phyloP scores from a whole-genome alignment of 768 basidiomycete genomes.

The Jaapia argillacea region DNA sequence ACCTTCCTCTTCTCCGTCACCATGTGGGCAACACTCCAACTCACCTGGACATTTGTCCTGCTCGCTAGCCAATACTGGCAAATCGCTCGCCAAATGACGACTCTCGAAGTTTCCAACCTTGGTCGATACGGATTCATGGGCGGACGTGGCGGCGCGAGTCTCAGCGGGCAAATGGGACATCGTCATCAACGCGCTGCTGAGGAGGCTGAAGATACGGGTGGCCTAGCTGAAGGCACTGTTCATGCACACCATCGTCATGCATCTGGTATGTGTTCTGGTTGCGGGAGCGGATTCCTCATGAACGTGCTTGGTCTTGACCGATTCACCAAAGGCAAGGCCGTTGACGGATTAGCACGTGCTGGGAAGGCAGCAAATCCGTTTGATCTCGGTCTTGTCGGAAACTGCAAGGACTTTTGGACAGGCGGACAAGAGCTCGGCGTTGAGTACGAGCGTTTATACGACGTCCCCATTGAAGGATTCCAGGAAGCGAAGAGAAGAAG shows the following conservation, averaged over 20 bases:
- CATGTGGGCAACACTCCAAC: constrained; percentile 83
- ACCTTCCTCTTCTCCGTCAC: constrained; percentile 78
- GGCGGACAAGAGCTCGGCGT: constrained; percentile 78
- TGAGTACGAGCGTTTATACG: constrained; percentile 83
- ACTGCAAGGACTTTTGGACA: constrained; percentile 94
- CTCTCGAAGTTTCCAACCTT: constrained; percentile 90
- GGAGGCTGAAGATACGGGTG: constrained; percentile 37
- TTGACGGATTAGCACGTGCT: constrained; percentile 74
- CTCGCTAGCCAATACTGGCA: constrained; percentile 88
- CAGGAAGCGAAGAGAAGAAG: constrained; percentile 55
- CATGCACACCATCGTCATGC: constrained; percentile 36
- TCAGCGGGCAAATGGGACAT: constrained; percentile 72
- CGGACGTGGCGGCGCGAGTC: constrained; percentile 64
- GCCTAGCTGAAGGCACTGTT: constrained; percentile 24
- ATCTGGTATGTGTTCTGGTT: constrained; percentile 24
- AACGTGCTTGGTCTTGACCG: constrained; percentile 88
- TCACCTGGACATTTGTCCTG: constrained; percentile 89
- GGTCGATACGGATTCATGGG: constrained; percentile 97
- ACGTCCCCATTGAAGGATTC: constrained; percentile 83
- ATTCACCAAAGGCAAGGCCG: constrained; percentile 86
- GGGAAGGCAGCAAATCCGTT: constrained; percentile 84
- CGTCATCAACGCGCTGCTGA: constrained; percentile 36
- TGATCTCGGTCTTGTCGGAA: constrained; percentile 66
- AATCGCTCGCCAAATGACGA: constrained; percentile 89
- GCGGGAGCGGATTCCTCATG: constrained; percentile 66